A percentile compares a stretch with the other conserved stretches of the same genome.
These are phyloP conservation scores for Sungouiella blattae DNA, from an alignment of 805 yeast species.

Conservation along the genomic window DNA sequence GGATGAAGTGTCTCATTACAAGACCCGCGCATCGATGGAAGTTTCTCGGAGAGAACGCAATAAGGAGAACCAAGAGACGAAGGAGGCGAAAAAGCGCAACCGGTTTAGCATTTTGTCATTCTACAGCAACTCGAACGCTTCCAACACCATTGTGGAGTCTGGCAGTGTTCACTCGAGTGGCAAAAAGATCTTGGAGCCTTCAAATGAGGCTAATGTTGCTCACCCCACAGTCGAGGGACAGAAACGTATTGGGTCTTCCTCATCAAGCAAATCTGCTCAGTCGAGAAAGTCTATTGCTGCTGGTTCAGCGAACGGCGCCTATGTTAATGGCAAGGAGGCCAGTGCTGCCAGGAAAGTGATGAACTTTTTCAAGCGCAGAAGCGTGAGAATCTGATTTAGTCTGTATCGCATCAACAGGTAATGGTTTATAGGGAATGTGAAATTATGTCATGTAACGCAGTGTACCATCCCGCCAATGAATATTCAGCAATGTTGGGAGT, in stretches of 20 bases:
- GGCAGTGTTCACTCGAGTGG: no score
- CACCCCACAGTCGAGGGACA: constrained; percentile 11
- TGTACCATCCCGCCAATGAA: no score
- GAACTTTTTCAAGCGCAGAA: constrained; percentile 18
- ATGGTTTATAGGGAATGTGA: no score
- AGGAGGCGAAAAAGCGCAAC: constrained; percentile 33
- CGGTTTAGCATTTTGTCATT: constrained; percentile 43
- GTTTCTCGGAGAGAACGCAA: neutral
- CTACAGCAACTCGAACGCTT: constrained; percentile 32
- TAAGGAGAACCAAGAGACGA: constrained; percentile 25
- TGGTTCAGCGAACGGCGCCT: constrained; percentile 16
- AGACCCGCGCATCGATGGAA: neutral
- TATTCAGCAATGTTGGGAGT: no score
- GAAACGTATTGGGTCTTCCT: constrained; percentile 24
- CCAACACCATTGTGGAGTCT: constrained; percentile 11
- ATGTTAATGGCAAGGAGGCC: constrained; percentile 48
- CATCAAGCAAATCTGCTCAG: constrained; percentile 20
- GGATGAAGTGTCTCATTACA: neutral
- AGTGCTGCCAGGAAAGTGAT: constrained; percentile 58
- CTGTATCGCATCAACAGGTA: no score
- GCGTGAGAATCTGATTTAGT: constrained; percentile 16
- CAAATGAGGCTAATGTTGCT: constrained; percentile 8
- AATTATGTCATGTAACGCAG: no score
- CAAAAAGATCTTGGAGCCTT: constrained; percentile 19
- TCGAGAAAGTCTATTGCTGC: constrained; percentile 25